Evolutionary conservation across 2,329 filamentous ascomycete species (phyloP), one percentile per base, ranked within the genome.

Genomic region (Trichoderma simmonsii): DNA sequence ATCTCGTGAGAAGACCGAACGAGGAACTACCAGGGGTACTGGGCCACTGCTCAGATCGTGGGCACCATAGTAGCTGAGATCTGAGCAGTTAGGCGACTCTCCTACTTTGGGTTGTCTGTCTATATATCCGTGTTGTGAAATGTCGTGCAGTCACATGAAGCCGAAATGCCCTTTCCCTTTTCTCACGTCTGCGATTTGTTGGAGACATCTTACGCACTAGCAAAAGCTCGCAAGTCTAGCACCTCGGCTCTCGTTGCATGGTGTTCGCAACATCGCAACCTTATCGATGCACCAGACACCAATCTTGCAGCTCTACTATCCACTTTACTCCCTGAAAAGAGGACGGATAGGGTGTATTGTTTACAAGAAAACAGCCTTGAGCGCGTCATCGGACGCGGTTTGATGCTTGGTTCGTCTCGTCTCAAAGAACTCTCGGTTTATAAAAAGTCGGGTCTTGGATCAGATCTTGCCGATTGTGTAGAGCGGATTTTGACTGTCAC

Each of bases 261-360:
- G 94, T 96, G 97, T 80, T 78, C 79, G 15, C 82, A 84, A 1
- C 88, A 97, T 78, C 87, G 88, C 6, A 80, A 81, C 18, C 80
- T 81, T 1, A 85, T 97, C 18, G 82, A 90, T 77, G 83, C 85
- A 0, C 82, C 87, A 8, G 84, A 86, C 32, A 88, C 88, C 1
- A 83, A 90, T 76, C 83, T 86, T 1, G 83, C 88, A 1, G 91
- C 92, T 3, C 82, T 97, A 1, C 83, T 97, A 0, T 95, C 92
- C 1, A 90, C 91, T 3, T 81, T 98, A 0, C 86, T 97, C 0
- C 93, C 94, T 0, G 91, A 94, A 74, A 90, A 87, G 74, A 86
- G 94, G 68, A 90, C 89, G 3, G 94, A 97, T 78, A 88, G 93
- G 32, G 92, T 95, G 2, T 97, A 95, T 78, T 87, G 86, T 48